Evolutionary conservation across 2,329 filamentous ascomycete genomes (phyloP), one percentile per base, ranked within the genome.

Genomic region (Diaporthe sp.): DNA sequence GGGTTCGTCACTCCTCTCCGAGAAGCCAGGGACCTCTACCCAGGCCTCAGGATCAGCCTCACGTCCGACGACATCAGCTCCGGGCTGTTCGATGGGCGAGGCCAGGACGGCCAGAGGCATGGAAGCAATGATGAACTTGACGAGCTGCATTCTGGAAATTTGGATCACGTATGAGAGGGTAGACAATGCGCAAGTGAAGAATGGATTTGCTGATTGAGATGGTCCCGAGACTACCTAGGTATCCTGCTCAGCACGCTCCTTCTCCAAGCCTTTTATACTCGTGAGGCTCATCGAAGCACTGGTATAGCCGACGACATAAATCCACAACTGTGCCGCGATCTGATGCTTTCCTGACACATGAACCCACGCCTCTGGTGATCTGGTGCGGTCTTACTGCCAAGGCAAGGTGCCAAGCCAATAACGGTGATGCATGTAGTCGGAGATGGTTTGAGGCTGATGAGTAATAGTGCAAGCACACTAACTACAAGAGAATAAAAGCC

Each of bases 391-490:
- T 17, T 51, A 15, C 25, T 25, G 28, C 6, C 19, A 28, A 28
- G 17, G 17, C 13, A 51, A 12, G 4, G 37, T 5, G 62, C 62
- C 62, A 67, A 67, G 62, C 44, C 19, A 67, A 51, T 67, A 51
- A 49, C 31, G 22, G 22, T 25, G 28, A 67, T 51, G 62, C 31
- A 67, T 37, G 19, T 5, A 34, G 19, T 67, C 62, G 62, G 62
- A 67, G 44, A 67, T 51, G 62, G n/a, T 7, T 51, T 34, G 31
- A 67, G 62, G 62, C 62, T 67, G 62, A 49, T 19, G 44, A 51
- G 28, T 15, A 25, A 51, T 31, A 10, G 61, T 13, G 1, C 12
- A 19, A 17, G 4, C 12, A n/a, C 17, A 17, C 44, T 67, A 51
- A 51, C 44, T 67, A 12, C 6, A 67, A 67, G 44, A 25, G 3